Evolutionary conservation across 2,329 filamentous ascomycete genomes (phyloP).

Genomic region (Diaporthe vaccinii): DNA sequence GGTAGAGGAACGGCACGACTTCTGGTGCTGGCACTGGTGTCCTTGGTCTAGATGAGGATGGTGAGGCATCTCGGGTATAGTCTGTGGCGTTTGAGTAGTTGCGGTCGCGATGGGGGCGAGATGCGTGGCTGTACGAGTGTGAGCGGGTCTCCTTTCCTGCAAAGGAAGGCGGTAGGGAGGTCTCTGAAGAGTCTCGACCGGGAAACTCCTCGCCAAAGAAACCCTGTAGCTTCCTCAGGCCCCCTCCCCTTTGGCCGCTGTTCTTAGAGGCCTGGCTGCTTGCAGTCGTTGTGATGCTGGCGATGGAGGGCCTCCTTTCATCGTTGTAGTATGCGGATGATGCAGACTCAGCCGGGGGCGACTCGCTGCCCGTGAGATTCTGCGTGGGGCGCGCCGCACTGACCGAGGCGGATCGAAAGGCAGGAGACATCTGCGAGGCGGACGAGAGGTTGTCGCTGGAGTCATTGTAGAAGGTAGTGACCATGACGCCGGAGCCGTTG

Average conservation of each 20-base stretch:
- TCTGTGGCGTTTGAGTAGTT: constrained; percentile 85
- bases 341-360: constrained; percentile 61
- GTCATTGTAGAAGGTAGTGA: constrained; percentile 79
- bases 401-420: constrained; percentile 68
- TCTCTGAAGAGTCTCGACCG: constrained; percentile 80
- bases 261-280: constrained; percentile 88
- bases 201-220: constrained; percentile 94
- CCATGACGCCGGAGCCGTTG: constrained; percentile 50
- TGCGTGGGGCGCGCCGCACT: constrained; percentile 51
- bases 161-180: constrained; percentile 68
- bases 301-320: constrained; percentile 86
- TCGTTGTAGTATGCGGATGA: constrained; percentile 70
- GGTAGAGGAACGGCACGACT: constrained; percentile 97
- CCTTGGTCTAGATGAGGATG: constrained; percentile 80
- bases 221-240: constrained; percentile 86
- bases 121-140: constrained; percentile 71
- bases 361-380: constrained; percentile 68
- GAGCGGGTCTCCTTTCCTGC: constrained; percentile 72
- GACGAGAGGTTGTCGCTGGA: constrained; percentile 77
- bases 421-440: constrained; percentile 77
- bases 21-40: constrained; percentile 92
- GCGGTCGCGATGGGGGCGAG: constrained; percentile 75
- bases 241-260: constrained; percentile 74
- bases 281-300: constrained; percentile 84
- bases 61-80: constrained; percentile 80